Base-by-base conservation (phyloP, 345 rosid species). In the Lagerstroemia speciosa region DNA sequence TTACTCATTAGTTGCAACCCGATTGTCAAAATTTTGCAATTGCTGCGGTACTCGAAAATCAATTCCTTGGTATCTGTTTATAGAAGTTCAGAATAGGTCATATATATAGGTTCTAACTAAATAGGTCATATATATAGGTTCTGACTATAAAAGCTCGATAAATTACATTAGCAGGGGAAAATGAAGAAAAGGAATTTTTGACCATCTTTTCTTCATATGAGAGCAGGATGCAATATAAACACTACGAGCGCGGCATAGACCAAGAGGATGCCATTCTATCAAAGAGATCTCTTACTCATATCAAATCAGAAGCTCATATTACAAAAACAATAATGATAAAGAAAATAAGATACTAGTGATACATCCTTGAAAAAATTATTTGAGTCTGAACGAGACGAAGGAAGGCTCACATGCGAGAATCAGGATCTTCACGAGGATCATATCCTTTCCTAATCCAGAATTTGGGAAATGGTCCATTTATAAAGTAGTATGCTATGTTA, bases 381-480 rank as follows among this genome's bases (percentile, higher is more conserved):
- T 8, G 58, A 53, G 65, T 30, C 24, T 67, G 46, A 64, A 22
- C 41, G 55, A 52, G 65, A 22, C 41, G 55, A 52, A 46, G 70
- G 71, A 63, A 72, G 19, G 66, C 93, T 88, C 80, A 91, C 99
- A 87, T 87, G 80, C 93, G 85, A 74, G 99, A 92, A 72, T 89
- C 92, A 29, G 97, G 97, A 83, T 94, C 98, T 76, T 78, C 82
- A 60, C 96, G 91, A 67, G 99, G 99, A 82, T 94, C 99, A 73
- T 94, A 94, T 77, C 96, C 99, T 83, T 89, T 92, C 78, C 75
- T 88, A 73, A 94, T 90, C 99, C 99, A 94, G 78, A 94, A 88
- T 76, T 86, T 87, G 69, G 75, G 86, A 86, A 84, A 92, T 36
- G 99, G 99, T 70, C 99, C 97, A 69, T 80, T 76, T 32, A 90